A percentile compares a stretch with the other conserved stretches of the same genome.
Conservation (phyloP, 2,329 filamentous ascomycete species). For the Blastomyces parvus region DNA sequence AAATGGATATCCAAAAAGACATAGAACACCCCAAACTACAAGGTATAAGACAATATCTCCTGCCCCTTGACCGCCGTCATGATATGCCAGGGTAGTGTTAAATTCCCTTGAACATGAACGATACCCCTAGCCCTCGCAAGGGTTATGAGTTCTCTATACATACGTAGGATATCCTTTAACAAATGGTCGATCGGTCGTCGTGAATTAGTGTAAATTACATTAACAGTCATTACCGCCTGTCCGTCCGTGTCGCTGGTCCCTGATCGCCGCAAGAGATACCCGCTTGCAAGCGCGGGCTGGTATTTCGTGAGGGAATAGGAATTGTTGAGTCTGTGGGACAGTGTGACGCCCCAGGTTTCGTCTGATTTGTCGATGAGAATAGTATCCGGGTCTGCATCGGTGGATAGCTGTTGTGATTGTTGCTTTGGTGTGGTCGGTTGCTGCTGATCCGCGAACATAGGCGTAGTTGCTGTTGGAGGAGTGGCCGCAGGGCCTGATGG, state of each 20-base stretch:
- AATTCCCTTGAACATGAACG: slow-evolving; percentile 29
- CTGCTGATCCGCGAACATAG: slow-evolving; percentile 20
- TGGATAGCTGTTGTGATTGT: slow-evolving; percentile 23
- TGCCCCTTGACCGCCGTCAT: slow-evolving; percentile 36
- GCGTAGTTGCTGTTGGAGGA: slow-evolving; percentile 18
- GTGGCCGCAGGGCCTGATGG: slow-evolving; percentile 34
- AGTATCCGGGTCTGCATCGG: slow-evolving; percentile 46
- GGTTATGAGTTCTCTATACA: slow-evolving; percentile 38
- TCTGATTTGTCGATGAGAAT: slow-evolving; percentile 49
- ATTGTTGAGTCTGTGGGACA: slow-evolving; percentile 41
- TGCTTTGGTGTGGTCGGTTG: slow-evolving; percentile 26
- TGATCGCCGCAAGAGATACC: slow-evolving; percentile 39
- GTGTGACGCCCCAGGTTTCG: slow-evolving; percentile 50
- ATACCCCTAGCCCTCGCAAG: slow-evolving; percentile 36
- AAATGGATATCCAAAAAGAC: neutral
- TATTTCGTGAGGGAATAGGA: slow-evolving; percentile 34
- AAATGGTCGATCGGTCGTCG: slow-evolving; percentile 25
- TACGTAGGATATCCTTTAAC: slow-evolving; percentile 34
- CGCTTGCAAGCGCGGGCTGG: slow-evolving; percentile 37
- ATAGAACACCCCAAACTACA: slow-evolving; percentile 19
- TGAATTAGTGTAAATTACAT: slow-evolving; percentile 31
- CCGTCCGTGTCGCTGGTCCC: slow-evolving; percentile 35
- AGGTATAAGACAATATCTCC: slow-evolving; percentile 33
- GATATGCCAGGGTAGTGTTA: slow-evolving; percentile 41
- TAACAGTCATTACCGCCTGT: slow-evolving; percentile 33